Evolutionary conservation across 2,329 filamentous ascomycete genomes (phyloP), one percentile per base, ranked within the genome.

Genomic region (Diaporthe destruens): DNA sequence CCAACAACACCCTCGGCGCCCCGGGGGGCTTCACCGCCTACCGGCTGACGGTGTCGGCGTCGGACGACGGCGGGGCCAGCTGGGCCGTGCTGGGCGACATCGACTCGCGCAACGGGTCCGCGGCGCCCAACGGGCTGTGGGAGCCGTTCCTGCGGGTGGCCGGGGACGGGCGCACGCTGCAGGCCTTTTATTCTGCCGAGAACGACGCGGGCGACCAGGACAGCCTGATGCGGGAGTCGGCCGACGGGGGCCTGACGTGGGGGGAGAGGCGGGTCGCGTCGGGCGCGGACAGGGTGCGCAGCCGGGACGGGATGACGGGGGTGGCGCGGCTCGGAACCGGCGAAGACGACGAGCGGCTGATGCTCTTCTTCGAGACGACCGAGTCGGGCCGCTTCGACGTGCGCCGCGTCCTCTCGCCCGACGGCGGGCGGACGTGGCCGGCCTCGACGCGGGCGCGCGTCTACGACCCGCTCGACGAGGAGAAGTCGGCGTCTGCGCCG

Each of bases 271-370:
- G 79, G 14, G 77, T 77, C 2, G 80, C 86, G 18, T 82, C 84
- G 0, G 83, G 83, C 12, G 71, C 74, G 4, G 77, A 79, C 4
- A 66, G 61, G n/a, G 57, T 73, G 29, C 77, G 73, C 3, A 79
- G 84, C 2, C 79, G 84, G 23, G 84, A 86, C 67, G 84, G 85
- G 36, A 86, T 86, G 85, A 76, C 83, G 9, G 84, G 84, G 18
- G 82, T 87, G 6, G 82, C 76, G 20, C 6, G 20, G 32, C 47
- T 66, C 1, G n/a, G n/a, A n/a, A n/a, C n/a, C n/a, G 61, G 61
- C 1, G 61, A 25, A 2, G 73, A 73, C 7, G 76, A 75, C 34
- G 74, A 75, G 29, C 80, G 80, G 55, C 78, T 85, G 20, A 81
- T 85, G 25, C 81, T 82, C 23, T 81, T 86, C 29, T 86, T 86